Evolutionary conservation across 2,329 filamentous ascomycete genomes (phyloP).

Genomic region (Cercospora citrullina): DNA sequence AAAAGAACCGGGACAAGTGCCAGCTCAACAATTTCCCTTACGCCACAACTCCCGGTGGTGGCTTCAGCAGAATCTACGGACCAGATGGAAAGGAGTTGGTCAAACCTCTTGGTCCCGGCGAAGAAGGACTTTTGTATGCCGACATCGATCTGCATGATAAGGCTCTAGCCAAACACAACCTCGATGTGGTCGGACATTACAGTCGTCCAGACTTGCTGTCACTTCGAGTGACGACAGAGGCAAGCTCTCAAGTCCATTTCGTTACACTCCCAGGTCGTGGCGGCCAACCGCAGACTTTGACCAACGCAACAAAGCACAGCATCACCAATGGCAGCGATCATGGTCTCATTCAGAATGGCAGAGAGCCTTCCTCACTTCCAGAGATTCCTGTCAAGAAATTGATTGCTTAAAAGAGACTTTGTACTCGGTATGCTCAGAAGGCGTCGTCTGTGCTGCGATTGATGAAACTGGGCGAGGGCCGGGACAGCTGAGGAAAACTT

Average conservation of each 20-base stretch:
- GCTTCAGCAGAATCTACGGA: slow-evolving; percentile 14
- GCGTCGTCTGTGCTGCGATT: neutral
- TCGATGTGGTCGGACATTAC: slow-evolving; percentile 21
- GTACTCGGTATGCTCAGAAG: neutral
- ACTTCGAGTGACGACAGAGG: slow-evolving; percentile 7
- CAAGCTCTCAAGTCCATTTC: slow-evolving; percentile 15
- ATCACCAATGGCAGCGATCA: neutral
- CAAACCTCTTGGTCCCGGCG: slow-evolving; percentile 11
- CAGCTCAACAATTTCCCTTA: slow-evolving; percentile 13
- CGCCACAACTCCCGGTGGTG: slow-evolving; percentile 13
- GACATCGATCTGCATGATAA: slow-evolving; percentile 17
- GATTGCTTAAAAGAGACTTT: neutral
- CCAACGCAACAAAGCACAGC: neutral
- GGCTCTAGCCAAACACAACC: slow-evolving; percentile 14
- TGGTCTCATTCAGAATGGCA: neutral
- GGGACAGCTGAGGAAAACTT: neutral
- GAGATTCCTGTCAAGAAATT: neutral
- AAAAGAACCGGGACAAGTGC: slow-evolving; percentile 3
- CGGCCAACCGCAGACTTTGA: neutral
- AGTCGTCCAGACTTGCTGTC: slow-evolving; percentile 14
- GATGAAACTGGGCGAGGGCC: neutral
- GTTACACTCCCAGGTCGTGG: neutral
- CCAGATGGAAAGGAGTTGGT: slow-evolving; percentile 11
- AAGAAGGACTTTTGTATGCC: slow-evolving; percentile 13
- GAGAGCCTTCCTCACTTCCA: neutral